These are phyloP conservation scores for Termitomyces sp. DNA, from an alignment of 768 basidiomycete species.

Conservation along the genomic window DNA sequence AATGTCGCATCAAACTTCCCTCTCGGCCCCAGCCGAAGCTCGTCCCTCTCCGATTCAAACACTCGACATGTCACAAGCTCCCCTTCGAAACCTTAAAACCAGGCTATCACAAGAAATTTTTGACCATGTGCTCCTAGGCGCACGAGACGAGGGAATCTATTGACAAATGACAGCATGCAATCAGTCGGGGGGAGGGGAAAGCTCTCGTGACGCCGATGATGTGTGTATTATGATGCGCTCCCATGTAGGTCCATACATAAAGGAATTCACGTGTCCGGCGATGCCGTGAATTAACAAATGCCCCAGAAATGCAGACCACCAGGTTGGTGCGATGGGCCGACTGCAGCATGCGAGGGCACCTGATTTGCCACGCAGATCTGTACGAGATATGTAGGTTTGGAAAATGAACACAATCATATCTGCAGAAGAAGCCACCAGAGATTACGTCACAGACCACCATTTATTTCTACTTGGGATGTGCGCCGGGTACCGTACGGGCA, in stretches of 20 bases:
- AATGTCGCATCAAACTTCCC: too few species aligned
- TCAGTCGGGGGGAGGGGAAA: neutral
- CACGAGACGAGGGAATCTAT: neutral
- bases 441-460: neutral
- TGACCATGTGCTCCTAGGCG: neutral
- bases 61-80: neutral
- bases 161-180: neutral
- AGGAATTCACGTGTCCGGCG: neutral
- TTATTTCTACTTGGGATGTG: neutral
- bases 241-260: neutral
- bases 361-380: neutral
- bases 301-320: too few species aligned
- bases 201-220: neutral
- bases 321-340: neutral
- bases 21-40: neutral
- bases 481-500: neutral
- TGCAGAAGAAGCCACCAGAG: neutral
- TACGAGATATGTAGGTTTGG: neutral
- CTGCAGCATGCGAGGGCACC: neutral
- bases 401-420: neutral
- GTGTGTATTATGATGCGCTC: neutral
- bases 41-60: neutral
- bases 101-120: neutral
- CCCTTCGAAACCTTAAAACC: neutral
- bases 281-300: neutral